phyloP scores from a whole-genome alignment of 2,329 filamentous ascomycete species.

The Shiraia bambusicola region DNA sequence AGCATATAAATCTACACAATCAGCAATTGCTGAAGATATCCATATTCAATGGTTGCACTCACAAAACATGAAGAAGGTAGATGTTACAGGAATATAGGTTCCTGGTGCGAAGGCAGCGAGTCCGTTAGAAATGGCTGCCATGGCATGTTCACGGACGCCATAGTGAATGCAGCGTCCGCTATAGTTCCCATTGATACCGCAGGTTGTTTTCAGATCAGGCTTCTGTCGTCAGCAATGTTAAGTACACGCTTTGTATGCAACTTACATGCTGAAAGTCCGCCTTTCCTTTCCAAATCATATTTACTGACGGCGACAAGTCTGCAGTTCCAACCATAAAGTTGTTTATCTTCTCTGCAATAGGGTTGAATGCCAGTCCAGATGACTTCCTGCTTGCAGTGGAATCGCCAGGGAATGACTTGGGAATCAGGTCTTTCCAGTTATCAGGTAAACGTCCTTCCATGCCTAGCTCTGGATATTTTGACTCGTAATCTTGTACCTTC shows the following conservation, averaged over 20 bases:
- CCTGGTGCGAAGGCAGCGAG: constrained; percentile 56
- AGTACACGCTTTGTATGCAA: not conserved
- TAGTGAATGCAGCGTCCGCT: constrained; percentile 54
- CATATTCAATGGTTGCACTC: too few relatives aligned
- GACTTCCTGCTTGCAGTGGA: constrained; percentile 56
- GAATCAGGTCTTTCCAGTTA: constrained; percentile 55
- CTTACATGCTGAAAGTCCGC: constrained; percentile 55
- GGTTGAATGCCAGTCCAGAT: constrained; percentile 55
- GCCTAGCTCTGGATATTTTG: constrained; percentile 52
- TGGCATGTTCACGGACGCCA: constrained; percentile 42
- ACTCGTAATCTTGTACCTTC: constrained; percentile 48
- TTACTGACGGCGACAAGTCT: constrained; percentile 57
- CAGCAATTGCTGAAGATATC: too few relatives aligned
- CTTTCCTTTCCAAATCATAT: constrained; percentile 57
- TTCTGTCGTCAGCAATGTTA: constrained; percentile 17
- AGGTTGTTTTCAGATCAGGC: constrained; percentile 38
- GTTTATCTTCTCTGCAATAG: constrained; percentile 77
- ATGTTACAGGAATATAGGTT: constrained; percentile 50
- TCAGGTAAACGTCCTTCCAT: constrained; percentile 52
- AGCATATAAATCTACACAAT: constrained; percentile 50
- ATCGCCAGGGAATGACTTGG: constrained; percentile 50
- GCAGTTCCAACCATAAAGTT: constrained; percentile 75
- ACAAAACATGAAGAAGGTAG: constrained; percentile 65
- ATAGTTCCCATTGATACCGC: constrained; percentile 58
- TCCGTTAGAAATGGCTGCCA: constrained; percentile 52